Conservation (phyloP, 345 rosid species). For the Xanthoceras sorbifolium region DNA sequence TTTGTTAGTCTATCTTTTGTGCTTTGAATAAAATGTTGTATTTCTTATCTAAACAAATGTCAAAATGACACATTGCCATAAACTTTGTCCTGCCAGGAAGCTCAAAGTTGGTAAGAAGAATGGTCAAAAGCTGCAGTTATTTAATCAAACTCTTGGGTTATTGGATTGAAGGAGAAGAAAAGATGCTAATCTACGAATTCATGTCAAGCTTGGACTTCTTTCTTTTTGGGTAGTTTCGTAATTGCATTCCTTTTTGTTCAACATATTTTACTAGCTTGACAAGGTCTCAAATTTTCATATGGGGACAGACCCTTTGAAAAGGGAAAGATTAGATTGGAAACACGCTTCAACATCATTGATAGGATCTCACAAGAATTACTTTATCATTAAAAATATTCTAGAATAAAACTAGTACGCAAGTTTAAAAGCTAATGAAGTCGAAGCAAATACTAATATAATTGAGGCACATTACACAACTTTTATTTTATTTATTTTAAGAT, state of each 20-base stretch:
- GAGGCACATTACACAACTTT: no score
- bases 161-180: conserved; percentile 48
- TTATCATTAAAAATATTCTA: conserved; percentile 47
- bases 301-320: no score
- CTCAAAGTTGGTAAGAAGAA: no score
- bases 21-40: no score
- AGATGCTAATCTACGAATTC: conserved; percentile 40
- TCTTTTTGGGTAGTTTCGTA: no score
- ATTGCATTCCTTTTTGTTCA: not conserved
- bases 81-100: no score
- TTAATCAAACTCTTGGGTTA: conserved; percentile 46
- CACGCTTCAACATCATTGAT: conserved; percentile 38
- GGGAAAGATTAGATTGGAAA: conserved; percentile 37
- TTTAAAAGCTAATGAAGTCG: conserved; percentile 36
- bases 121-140: conserved; percentile 22
- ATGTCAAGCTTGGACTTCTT: no score
- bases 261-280: conserved; percentile 45
- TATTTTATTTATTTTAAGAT: no score
- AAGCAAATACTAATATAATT: conserved; percentile 32
- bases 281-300: conserved; percentile 41
- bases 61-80: no score
- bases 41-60: no score
- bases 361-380: conserved; percentile 46
- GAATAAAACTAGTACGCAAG: not conserved
- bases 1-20: no score